Evolutionary conservation across 176 grass and related monocot genomes (phyloP), one percentile per base, ranked within the genome.

Genomic region (Triticum turgidum): DNA sequence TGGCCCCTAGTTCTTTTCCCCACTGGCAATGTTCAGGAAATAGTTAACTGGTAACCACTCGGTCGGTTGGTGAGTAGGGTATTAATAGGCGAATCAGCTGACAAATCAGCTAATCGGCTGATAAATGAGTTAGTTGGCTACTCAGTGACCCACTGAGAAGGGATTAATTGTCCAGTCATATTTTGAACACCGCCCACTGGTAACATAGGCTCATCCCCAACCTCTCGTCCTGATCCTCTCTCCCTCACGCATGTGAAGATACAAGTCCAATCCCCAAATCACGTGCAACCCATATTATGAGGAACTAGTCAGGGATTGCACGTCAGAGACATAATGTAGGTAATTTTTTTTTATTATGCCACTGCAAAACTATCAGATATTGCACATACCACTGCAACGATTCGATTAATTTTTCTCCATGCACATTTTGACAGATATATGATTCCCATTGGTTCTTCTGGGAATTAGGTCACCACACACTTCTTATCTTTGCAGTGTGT

Each of bases 341-440:
- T 10, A 27, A 30, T 30, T 9, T 77, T 54, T 61, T 56, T 10
- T 51, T 25, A 56, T 27, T 56, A 54, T 76, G 25, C 15, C 47
- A 77, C 27, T 56, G 47, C 74, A 77, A 77, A 77, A 77, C 27
- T 21, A 77, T 77, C 74, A 33, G 30, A 77, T 54, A 32, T 56
- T 32, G 24, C 73, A 76, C 15, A 54, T 54, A 49, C 74, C 27
- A 29, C 74, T 77, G 27, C 73, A 76, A 54, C 9, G 15, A 56
- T 32, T 54, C 0, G 15, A 33, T 33, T 33, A 77, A 21, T 56
- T 76, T 77, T 32, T 54, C 7, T 56, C 73, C 45, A 54, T 76
- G 73, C 45, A 56, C 47, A 33, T 77, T 18, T 33, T 20, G 29
- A 56, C 47, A 76, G 25, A 52, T 54, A 1, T 27, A 52, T 77